Evolutionary conservation across 208 protist species (phyloP).

Genomic region (Novymonas esmeraldas): DNA sequence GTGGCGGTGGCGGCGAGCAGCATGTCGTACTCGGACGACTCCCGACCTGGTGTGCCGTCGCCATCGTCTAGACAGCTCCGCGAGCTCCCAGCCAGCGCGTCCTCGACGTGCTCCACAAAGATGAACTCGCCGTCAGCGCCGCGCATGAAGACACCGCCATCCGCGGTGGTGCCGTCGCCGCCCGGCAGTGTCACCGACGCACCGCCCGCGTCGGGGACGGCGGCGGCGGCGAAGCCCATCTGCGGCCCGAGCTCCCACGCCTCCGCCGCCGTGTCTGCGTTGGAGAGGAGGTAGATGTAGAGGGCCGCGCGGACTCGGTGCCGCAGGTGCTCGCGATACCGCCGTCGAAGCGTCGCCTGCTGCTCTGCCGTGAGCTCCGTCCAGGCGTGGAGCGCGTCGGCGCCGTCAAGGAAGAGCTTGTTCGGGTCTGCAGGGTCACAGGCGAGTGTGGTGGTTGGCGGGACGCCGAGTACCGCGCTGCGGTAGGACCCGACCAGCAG

Average conservation of each 20-base stretch:
- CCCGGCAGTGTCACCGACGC: neutral
- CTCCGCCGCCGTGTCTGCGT: slow-evolving; percentile 7
- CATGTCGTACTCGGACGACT: neutral
- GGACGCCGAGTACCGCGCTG: slow-evolving; percentile 7
- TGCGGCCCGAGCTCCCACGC: slow-evolving; percentile 21
- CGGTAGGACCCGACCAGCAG: slow-evolving; percentile 39
- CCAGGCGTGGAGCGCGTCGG: slow-evolving; percentile 27
- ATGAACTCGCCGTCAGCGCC: slow-evolving; percentile 19
- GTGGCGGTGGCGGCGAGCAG: neutral
- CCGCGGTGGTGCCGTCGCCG: neutral
- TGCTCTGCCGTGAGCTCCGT: slow-evolving; percentile 3
- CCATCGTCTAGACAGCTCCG: slow-evolving; percentile 1
- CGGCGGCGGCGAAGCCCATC: slow-evolving; percentile 8
- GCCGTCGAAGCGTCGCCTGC: slow-evolving; percentile 21
- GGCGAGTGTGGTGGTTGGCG: no score
- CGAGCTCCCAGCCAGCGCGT: neutral
- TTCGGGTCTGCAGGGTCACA: no score
- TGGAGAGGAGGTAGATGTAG: slow-evolving; percentile 17
- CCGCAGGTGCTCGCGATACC: slow-evolving; percentile 27
- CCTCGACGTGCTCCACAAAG: slow-evolving; percentile 14
- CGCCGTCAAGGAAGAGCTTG: slow-evolving; percentile 13
- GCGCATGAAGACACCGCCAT: slow-evolving; percentile 18
- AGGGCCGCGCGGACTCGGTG: slow-evolving; percentile 26
- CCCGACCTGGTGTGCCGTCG: neutral
- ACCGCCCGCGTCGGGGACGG: neutral